Evolutionary conservation across 106 monocot species (phyloP).

Genomic region (Acorus calamus): DNA sequence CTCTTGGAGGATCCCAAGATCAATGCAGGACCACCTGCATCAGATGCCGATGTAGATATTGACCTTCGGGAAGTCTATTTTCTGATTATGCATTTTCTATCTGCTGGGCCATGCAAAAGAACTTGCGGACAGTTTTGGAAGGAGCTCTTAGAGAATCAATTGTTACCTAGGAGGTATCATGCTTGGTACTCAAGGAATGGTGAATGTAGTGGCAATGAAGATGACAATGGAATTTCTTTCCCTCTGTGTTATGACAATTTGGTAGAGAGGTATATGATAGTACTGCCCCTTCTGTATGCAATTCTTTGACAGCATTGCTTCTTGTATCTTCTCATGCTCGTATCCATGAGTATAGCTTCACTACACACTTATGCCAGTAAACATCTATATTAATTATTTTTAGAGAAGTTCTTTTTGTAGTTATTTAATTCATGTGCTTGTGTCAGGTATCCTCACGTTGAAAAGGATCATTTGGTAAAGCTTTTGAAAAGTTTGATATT

Average conservation of each 20-base stretch:
- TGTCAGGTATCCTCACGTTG: conserved; percentile 59
- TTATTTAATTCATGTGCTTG: neutral
- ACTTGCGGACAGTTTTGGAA: conserved; percentile 73
- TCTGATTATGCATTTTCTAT: conserved; percentile 96
- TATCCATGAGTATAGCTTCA: neutral
- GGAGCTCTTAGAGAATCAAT: conserved; percentile 86
- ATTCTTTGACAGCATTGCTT: neutral
- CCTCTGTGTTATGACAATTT: conserved; percentile 69
- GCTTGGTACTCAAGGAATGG: conserved; percentile 90
- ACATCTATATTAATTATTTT: too few relatives aligned
- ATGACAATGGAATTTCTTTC: conserved; percentile 86
- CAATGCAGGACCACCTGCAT: conserved; percentile 15
- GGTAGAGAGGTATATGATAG: conserved; percentile 53
- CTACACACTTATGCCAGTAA: too few relatives aligned
- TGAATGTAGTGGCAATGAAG: conserved; percentile 47
- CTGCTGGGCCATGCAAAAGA: conserved; percentile 68
- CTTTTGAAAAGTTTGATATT: conserved; percentile 70
- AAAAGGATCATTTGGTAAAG: conserved; percentile 55
- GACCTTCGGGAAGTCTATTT: conserved; percentile 90
- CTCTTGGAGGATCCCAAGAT: conserved; percentile 31
- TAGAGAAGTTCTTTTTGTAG: too few relatives aligned
- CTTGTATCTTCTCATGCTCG: neutral
- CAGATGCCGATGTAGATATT: conserved; percentile 64
- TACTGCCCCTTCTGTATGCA: neutral
- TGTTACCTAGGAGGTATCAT: conserved; percentile 96